These are phyloP conservation scores for Microsporum audouinii DNA, from an alignment of 2,329 filamentous ascomycete species.

Conservation along the genomic window DNA sequence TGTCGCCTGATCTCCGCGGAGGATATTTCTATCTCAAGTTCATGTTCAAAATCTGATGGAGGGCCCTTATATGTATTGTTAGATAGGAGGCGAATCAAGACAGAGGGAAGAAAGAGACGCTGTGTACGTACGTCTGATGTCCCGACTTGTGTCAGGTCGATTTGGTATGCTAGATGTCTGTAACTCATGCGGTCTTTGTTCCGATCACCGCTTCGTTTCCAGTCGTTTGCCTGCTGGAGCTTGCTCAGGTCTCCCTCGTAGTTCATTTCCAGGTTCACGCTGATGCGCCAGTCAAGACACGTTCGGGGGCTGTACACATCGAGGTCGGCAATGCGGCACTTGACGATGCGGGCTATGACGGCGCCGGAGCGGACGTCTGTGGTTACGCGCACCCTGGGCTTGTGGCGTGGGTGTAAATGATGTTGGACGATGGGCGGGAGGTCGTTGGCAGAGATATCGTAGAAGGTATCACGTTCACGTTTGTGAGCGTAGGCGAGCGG, in stretches of 20 bases:
- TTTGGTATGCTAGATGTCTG: conserved; percentile 71
- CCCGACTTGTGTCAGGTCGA: conserved; percentile 87
- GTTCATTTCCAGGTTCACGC: conserved; percentile 86
- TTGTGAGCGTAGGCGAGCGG: conserved; percentile 67
- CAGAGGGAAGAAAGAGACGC: neutral
- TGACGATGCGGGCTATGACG: conserved; percentile 74
- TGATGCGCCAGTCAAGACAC: conserved; percentile 82
- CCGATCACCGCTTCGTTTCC: conserved; percentile 44
- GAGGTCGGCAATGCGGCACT: conserved; percentile 77
- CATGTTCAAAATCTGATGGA: conserved; percentile 24
- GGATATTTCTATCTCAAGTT: conserved; percentile 40
- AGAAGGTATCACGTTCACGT: conserved; percentile 73
- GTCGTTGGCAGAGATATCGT: conserved; percentile 53
- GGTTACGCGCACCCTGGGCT: conserved; percentile 60
- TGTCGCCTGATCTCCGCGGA: conserved; percentile 36
- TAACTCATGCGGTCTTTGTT: conserved; percentile 90
- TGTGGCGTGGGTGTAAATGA: conserved; percentile 48
- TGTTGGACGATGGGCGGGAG: conserved; percentile 55
- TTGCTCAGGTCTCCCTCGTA: conserved; percentile 58
- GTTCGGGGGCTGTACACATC: conserved; percentile 68
- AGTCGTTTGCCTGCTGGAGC: conserved; percentile 36
- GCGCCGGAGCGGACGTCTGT: conserved; percentile 60
- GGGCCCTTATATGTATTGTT: neutral
- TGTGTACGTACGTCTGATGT: conserved; percentile 34
- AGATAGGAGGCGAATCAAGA: neutral